Percentiles rank a stretch among this genome's conserved stretches.
These are phyloP conservation scores for Cryphonectria japonica DNA, from an alignment of 2,329 filamentous ascomycete genomes.

Conservation along the genomic window DNA sequence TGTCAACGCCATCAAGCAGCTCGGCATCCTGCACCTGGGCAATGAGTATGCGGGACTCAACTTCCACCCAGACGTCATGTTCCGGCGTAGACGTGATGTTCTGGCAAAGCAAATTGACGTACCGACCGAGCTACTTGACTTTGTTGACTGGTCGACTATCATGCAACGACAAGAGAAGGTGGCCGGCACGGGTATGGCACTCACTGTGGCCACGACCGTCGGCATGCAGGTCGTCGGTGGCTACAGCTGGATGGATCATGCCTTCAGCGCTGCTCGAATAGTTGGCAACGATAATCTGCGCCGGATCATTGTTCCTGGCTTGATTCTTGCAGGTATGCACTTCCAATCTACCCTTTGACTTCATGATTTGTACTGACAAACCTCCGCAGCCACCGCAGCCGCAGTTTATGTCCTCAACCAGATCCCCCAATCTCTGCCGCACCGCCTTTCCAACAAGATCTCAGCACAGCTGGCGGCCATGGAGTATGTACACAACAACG, in stretches of 20 bases:
- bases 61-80: constrained; percentile 94
- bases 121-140: constrained; percentile 87
- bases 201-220: constrained; percentile 87
- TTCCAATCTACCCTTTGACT: constrained; percentile 14
- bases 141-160: constrained; percentile 83
- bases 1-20: constrained; percentile 84
- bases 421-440: constrained; percentile 87
- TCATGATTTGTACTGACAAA: constrained; percentile 38
- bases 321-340: constrained; percentile 76
- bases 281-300: constrained; percentile 81
- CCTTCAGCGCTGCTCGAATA: constrained; percentile 77
- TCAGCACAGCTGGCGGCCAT: constrained; percentile 76
- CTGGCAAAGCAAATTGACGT: constrained; percentile 85
- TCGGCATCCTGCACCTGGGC: constrained; percentile 86
- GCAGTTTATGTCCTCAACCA: constrained; percentile 81
- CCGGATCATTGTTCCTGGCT: constrained; percentile 77
- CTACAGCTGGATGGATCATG: constrained; percentile 87
- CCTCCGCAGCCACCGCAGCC: constrained; percentile 66
- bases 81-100: constrained; percentile 78
- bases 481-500: constrained; percentile 92
- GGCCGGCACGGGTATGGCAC: constrained; percentile 89
- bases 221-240: constrained; percentile 82
- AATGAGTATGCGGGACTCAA: constrained; percentile 83
- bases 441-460: constrained; percentile 83
- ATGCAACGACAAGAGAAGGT: constrained; percentile 93